Conservation (phyloP, 2,329 filamentous ascomycete species). For the Dothideomycetes sp. region DNA sequence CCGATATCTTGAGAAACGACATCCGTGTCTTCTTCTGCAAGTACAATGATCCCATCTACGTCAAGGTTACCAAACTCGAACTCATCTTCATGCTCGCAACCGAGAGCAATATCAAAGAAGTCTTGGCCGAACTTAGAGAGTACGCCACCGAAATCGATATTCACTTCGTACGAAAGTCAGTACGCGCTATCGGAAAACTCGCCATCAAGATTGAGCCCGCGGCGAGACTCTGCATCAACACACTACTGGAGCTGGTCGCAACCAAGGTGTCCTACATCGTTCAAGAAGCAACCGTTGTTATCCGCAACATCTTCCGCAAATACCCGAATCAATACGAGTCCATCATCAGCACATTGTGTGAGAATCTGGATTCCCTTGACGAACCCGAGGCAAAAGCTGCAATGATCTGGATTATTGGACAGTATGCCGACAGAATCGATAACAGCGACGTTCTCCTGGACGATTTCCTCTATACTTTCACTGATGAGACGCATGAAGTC, state of each 20-base stretch:
- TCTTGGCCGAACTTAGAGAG: conserved; percentile 86
- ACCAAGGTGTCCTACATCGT: conserved; percentile 99
- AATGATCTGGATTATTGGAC: conserved; percentile 98
- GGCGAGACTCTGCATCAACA: conserved; percentile 81
- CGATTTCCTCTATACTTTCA: conserved; percentile 88
- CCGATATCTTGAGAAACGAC: conserved; percentile 89
- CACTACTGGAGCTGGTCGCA: conserved; percentile 82
- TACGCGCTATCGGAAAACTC: conserved; percentile 92
- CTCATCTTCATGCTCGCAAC: conserved; percentile 98
- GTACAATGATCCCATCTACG: conserved; percentile 98
- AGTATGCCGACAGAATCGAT: conserved; percentile 95
- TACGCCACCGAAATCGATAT: conserved; percentile 95
- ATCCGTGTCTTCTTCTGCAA: conserved; percentile 99
- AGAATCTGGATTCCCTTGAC: conserved; percentile 91
- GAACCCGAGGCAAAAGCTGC: conserved; percentile 97
- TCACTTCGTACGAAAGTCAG: conserved; percentile 95
- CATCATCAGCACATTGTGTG: conserved; percentile 90
- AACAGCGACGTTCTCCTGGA: conserved; percentile 90
- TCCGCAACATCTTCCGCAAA: conserved; percentile 97
- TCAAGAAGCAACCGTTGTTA: conserved; percentile 96
- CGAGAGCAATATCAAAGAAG: conserved; percentile 90
- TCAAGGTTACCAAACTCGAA: conserved; percentile 97
- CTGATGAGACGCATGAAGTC: conserved; percentile 90
- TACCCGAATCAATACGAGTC: conserved; percentile 98
- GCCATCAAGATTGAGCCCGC: conserved; percentile 98